Evolutionary conservation across 176 grass and related monocot species (phyloP), one percentile per base, ranked within the genome.

Genomic region (Metroxylon sagu): DNA sequence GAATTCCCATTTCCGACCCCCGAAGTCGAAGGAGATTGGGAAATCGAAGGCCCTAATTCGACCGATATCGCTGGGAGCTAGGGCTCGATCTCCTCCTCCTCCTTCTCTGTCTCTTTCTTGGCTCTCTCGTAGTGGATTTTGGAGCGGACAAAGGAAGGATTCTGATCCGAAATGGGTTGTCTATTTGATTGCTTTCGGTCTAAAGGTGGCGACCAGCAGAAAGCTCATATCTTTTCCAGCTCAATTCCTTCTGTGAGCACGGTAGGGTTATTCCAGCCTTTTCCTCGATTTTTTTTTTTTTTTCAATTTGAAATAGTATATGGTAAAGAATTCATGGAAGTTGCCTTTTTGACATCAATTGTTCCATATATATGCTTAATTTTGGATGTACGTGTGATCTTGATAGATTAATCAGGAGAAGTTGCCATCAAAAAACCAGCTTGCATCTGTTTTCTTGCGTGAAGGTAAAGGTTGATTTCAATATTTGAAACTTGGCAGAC

Each of bases 181-280:
- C 57, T 96, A 50, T 77, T 90, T 56, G 77, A 74, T 61, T 96
- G 92, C 65, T 96, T 96, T 62, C 80, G 87, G 4, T 68, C 67
- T 25, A 39, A 59, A 70, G 60, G 57, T 15, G 62, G 69, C 43
- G 49, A 71, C 55, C 65, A 10, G 27, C 23, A 19, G 28, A 17
- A 55, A 35, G 14, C 61, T 57, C 70, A 70, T n/a, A 50, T 55
- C 52, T 74, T 61, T 29, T 69, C 72, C 49, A 66, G 71, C 17
- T 74, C 83, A 72, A 61, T 63, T 52, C 54, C 14, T 17, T 85
- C 74, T n/a, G 57, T 5, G 29, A 69, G 63, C 68, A 74, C 81
- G 92, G 92, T 90, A 25, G 28, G 31, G 16, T 4, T 16, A 26
- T 5, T 16, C 18, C 19, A 8, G 2, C 43, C 28, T 60, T 30